phyloP scores from a whole-genome alignment of 1,284 basidiomycete genomes.

The Testicularia cyperi region DNA sequence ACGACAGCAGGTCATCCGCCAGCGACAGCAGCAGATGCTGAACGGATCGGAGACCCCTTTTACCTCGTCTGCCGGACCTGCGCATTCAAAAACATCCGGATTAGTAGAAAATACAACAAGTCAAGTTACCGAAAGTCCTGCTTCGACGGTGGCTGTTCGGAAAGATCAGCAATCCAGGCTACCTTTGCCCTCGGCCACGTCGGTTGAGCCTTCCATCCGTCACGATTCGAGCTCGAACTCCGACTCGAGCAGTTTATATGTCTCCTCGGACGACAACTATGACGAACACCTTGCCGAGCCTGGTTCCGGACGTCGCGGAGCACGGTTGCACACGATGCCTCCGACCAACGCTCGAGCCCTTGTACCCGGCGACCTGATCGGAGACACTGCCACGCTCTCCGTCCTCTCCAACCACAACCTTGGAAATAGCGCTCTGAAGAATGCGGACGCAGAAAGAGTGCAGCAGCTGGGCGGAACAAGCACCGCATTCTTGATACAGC shows the following conservation, averaged over 20 bases:
- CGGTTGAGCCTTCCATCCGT: too few species aligned
- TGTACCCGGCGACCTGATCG: constrained; percentile 1
- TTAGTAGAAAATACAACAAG: too few species aligned
- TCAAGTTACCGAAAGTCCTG: too few species aligned
- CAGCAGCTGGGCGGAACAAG: constrained; percentile 2
- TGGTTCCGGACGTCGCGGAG: too few species aligned
- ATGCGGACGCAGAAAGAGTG: neutral
- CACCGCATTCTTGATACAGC: constrained; percentile 8
- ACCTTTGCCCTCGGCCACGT: too few species aligned
- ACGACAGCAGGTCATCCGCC: constrained; percentile 3
- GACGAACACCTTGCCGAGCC: constrained; percentile 2
- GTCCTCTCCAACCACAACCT: constrained; percentile 7
- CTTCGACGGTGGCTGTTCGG: too few species aligned
- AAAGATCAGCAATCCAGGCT: too few species aligned
- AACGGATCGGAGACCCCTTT: too few species aligned
- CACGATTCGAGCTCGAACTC: too few species aligned
- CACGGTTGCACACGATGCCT: too few species aligned
- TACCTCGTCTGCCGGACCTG: too few species aligned
- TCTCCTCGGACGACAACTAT: neutral
- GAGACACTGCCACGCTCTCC: constrained; percentile 13
- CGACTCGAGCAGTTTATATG: neutral
- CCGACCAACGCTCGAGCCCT: constrained; percentile 4
- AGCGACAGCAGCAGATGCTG: constrained; percentile 11
- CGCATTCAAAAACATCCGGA: too few species aligned
- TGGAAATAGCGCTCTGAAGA: neutral